These are phyloP conservation scores for Pseudopyricularia javanii DNA, from an alignment of 2,329 filamentous ascomycete genomes.

Conservation along the genomic window DNA sequence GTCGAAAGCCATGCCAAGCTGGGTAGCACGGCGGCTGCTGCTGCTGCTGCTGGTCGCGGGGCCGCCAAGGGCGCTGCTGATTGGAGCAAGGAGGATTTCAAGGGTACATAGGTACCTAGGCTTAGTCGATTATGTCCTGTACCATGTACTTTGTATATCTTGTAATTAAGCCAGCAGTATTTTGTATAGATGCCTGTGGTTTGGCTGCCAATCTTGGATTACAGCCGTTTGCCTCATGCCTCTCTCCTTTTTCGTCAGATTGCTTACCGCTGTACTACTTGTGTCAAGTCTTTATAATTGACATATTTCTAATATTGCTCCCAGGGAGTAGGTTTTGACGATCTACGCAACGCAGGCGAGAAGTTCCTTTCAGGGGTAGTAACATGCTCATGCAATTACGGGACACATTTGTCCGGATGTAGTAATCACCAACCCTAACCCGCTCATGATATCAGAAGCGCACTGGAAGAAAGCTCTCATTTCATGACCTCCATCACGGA, in stretches of 20 bases:
- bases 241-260: neutral
- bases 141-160: neutral
- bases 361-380: no score
- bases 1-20: constrained; percentile 49
- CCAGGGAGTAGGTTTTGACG: no score
- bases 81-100: constrained; percentile 54
- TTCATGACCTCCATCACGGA: no score
- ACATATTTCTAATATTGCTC: no score
- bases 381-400: no score
- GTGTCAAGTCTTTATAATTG: no score
- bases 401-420: no score
- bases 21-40: constrained; percentile 32
- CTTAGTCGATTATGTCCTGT: neutral
- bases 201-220: neutral
- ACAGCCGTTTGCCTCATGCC: neutral
- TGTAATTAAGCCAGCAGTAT: neutral
- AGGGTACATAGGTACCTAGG: constrained; percentile 22
- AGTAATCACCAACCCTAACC: no score
- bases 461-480: no score
- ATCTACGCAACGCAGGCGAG: no score
- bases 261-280: neutral
- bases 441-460: no score
- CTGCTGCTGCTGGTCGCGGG: constrained; percentile 22
- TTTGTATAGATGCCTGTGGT: neutral
- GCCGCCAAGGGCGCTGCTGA: constrained; percentile 23